These are phyloP conservation scores for Nitzschia sp. DNA, from an alignment of 108 stramenopile genomes.

Conservation along the genomic window DNA sequence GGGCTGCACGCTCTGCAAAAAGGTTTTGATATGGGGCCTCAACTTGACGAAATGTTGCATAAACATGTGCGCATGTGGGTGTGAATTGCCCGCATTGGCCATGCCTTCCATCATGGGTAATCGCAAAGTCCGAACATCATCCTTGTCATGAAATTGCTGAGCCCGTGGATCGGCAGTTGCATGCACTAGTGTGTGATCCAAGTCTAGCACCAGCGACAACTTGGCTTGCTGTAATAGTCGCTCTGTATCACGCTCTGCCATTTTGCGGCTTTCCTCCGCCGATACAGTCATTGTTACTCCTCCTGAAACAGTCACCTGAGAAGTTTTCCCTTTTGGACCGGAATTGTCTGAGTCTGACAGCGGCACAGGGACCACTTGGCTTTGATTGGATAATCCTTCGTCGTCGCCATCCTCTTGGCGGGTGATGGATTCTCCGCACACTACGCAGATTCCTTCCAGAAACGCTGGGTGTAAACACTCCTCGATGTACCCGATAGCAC, in stretches of 20 bases:
- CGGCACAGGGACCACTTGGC: constrained; percentile 1
- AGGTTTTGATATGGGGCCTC: constrained; percentile 77
- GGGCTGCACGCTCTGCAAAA: constrained; percentile 55
- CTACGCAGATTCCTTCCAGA: constrained; percentile 69
- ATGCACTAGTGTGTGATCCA: constrained; percentile 89
- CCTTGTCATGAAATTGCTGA: constrained; percentile 34
- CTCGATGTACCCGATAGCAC: constrained; percentile 58
- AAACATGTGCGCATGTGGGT: constrained; percentile 12
- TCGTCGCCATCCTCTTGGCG: constrained; percentile 11
- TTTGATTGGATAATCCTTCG: background rate
- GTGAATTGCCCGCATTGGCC: constrained; percentile 17
- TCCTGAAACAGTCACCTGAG: constrained; percentile 76
- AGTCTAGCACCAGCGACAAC: constrained; percentile 81
- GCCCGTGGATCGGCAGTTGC: constrained; percentile 83
- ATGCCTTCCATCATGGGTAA: constrained; percentile 52
- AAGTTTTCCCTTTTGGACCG: constrained; percentile 23
- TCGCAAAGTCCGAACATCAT: constrained; percentile 73
- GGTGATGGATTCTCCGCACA: constrained; percentile 53
- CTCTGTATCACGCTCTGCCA: constrained; percentile 52
- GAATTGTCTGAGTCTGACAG: constrained; percentile 1
- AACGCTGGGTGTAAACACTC: constrained; percentile 76
- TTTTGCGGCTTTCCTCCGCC: constrained; percentile 56
- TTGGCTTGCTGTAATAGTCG: constrained; percentile 52
- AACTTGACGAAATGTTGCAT: constrained; percentile 82
- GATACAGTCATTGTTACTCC: constrained; percentile 76